Base-by-base conservation (phyloP, 805 yeast genomes). In the Kluyveromyces lactis region DNA sequence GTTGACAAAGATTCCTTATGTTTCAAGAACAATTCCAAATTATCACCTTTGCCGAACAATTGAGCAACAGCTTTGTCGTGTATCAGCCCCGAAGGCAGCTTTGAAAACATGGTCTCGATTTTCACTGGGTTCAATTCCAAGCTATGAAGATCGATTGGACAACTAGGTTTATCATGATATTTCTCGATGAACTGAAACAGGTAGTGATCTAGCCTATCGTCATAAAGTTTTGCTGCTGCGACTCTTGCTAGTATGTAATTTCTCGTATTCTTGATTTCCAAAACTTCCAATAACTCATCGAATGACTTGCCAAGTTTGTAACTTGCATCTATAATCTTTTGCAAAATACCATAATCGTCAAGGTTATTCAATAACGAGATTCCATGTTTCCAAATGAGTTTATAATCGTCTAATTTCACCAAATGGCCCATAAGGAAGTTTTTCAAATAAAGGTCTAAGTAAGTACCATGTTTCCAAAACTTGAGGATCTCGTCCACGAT, bases 381-480 rank as follows among this genome's bases (percentile, higher is more conserved):
- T 33, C 77, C 61, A 43, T 63, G 62, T 0, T 65, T 56, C 44
- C 51, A 66, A 11, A 86, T 57, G 10, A 51, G 44, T 0, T 62
- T 60, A 73, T 77, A 77, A 3, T 67, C 48, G 38, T 69, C 62
- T 6, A 59, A 24, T 12, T 58, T 50, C 5, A 64, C 58, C 28
- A 84, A 62, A 1, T 71, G 62, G 2, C 73, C 73, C 13, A 80
- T 49, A 43, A 73, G 68, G 16, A 75, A 59, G 26, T 81, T 60
- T 42, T 75, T 75, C 39, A 86, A 64, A 36, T 84, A 86, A 40
- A 89, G 64, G 51, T 84, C 83, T 57, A 64, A 55, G 32, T 54
- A 51, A 13, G 38, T 30, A 9, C 29, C 33, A 4, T 33, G 21
- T n/a, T 32, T 35, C 37, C 31, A 28, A 17, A 24, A 41, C 31